A percentile compares a stretch with the other conserved stretches of the same genome.
Conservation (phyloP, 176 grass and related monocot genomes). For the Cenchrus americanus region DNA sequence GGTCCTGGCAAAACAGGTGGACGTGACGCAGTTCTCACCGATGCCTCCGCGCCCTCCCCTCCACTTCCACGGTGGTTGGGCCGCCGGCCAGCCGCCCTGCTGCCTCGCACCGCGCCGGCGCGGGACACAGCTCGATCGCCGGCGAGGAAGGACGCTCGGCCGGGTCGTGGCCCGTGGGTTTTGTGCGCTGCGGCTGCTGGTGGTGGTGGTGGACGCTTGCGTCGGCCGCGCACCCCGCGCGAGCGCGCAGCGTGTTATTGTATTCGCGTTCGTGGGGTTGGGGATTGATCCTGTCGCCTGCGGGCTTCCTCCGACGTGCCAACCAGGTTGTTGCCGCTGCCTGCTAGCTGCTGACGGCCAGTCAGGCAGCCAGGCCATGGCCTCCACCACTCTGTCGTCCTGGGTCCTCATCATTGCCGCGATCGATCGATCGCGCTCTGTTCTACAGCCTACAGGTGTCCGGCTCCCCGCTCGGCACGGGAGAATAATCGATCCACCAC, state of each 20-base stretch:
- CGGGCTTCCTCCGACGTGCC: slow-evolving; percentile 44
- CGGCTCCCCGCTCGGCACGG: slow-evolving; percentile 10
- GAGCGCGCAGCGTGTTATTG: slow-evolving; percentile 16
- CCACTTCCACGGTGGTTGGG: slow-evolving; percentile 32
- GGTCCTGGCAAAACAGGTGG: slow-evolving; percentile 2
- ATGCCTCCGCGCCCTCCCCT: too few relatives aligned
- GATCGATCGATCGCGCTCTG: neutral
- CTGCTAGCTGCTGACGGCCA: neutral
- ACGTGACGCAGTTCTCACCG: slow-evolving; percentile 38
- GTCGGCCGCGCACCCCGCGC: slow-evolving; percentile 18
- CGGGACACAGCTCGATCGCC: neutral
- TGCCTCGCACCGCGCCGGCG: neutral
- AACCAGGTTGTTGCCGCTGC: slow-evolving; percentile 42
- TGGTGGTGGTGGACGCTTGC: slow-evolving; percentile 11
- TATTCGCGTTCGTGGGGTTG: slow-evolving; percentile 55
- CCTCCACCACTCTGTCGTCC: slow-evolving; percentile 42
- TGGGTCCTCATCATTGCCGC: slow-evolving; percentile 8
- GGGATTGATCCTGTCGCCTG: slow-evolving; percentile 27
- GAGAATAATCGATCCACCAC: neutral
- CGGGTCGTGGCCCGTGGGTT: neutral
- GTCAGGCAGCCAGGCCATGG: slow-evolving; percentile 42
- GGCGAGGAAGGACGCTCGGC: neutral
- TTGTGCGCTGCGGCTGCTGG: neutral
- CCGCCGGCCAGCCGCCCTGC: neutral
- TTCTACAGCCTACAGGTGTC: slow-evolving; percentile 19